A percentile compares a stretch with the other conserved stretches of the same genome.
phyloP scores from a whole-genome alignment of 768 basidiomycete species.

The Coprinopsis strossmayeri region DNA sequence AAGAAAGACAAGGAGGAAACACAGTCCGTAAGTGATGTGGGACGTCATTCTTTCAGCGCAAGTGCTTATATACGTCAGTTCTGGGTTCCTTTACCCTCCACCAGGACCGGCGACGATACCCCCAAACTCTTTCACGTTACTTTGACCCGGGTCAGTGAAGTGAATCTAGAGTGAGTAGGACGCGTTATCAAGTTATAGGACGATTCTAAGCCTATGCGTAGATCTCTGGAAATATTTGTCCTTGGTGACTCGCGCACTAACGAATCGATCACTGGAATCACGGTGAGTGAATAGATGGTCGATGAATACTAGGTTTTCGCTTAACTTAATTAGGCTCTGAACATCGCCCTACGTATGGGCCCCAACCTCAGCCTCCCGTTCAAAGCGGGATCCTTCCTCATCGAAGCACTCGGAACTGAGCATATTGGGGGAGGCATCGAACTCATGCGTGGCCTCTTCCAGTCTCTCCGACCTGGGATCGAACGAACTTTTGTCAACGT shows the following conservation, averaged over 20 bases:
- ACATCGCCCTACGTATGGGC: conserved; percentile 71
- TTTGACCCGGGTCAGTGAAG: background rate
- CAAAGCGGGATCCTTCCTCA: conserved; percentile 73
- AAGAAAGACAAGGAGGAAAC: too few species aligned
- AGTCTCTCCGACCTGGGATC: conserved; percentile 64
- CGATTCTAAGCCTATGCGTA: too few species aligned
- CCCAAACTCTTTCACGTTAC: background rate
- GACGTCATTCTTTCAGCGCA: too few species aligned
- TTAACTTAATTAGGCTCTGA: conserved; percentile 66
- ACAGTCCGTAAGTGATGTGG: too few species aligned
- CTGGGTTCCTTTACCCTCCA: too few species aligned
- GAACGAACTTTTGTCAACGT: conserved; percentile 65
- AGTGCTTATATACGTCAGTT: too few species aligned
- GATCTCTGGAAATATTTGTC: background rate
- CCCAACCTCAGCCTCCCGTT: conserved; percentile 63
- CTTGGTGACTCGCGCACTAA: background rate
- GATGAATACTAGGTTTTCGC: too few species aligned
- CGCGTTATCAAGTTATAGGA: too few species aligned
- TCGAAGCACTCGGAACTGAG: conserved; percentile 38
- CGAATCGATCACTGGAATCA: background rate
- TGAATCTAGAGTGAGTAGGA: background rate
- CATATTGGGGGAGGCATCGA: conserved; percentile 56
- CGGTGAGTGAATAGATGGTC: background rate
- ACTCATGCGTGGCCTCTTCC: conserved; percentile 78
- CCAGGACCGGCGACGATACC: too few species aligned